A percentile compares a stretch with the other conserved stretches of the same genome.
Conservation (phyloP, 2,329 filamentous ascomycete species). For the Ophiostoma perfectum region DNA sequence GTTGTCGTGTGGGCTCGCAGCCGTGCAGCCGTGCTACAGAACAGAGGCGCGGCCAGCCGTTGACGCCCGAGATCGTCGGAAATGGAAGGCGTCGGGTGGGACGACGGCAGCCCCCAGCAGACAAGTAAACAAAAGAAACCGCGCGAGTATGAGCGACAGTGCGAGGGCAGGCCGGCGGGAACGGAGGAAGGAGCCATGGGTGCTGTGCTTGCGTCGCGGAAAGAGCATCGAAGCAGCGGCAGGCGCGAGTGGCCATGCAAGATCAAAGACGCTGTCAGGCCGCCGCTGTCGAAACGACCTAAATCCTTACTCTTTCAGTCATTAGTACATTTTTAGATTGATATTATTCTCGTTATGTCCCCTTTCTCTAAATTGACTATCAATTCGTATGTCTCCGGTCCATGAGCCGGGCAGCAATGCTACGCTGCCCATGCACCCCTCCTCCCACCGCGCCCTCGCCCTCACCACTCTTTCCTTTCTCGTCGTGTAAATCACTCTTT, state of each 20-base stretch:
- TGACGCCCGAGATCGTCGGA: conserved; percentile 3
- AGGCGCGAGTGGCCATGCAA: too few relatives aligned
- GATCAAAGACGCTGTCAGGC: too few relatives aligned
- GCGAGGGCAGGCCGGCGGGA: too few relatives aligned
- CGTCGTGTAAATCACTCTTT: conserved; percentile 19
- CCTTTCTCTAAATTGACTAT: too few relatives aligned
- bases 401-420: not conserved
- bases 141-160: not conserved
- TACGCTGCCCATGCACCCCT: too few relatives aligned
- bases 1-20: conserved; percentile 1
- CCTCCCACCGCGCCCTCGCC: not conserved
- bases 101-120: not conserved
- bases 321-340: too few relatives aligned
- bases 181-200: too few relatives aligned
- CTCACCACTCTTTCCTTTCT: conserved; percentile 19
- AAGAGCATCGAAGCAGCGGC: too few relatives aligned
- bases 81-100: not conserved
- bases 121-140: not conserved
- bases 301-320: too few relatives aligned
- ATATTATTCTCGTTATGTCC: too few relatives aligned
- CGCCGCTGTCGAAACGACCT: too few relatives aligned
- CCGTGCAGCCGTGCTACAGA: not conserved
- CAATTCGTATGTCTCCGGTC: not conserved
- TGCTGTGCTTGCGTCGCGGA: too few relatives aligned
- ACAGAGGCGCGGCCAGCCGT: conserved; percentile 4